These are phyloP conservation scores for Pestalotiopsis sp. DNA, from an alignment of 2,329 filamentous ascomycete genomes.

Conservation along the genomic window DNA sequence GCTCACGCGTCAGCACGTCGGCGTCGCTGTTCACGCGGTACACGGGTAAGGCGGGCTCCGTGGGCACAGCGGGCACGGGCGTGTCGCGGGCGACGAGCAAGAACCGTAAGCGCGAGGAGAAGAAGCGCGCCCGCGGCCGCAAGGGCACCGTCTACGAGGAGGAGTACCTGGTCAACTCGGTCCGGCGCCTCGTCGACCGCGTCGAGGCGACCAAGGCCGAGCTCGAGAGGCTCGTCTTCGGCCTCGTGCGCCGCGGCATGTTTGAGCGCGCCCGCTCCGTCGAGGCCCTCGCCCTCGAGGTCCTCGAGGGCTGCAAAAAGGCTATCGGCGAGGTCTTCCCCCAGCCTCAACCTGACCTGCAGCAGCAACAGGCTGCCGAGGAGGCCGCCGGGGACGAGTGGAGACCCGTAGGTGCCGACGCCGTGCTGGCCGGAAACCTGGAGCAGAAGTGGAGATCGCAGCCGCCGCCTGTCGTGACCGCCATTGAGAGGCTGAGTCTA, in stretches of 20 bases:
- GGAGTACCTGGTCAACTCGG: slow-evolving; percentile 90
- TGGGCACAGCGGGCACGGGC: slow-evolving; percentile 71
- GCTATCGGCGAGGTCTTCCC: slow-evolving; percentile 73
- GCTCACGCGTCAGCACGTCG: slow-evolving; percentile 76
- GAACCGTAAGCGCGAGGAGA: slow-evolving; percentile 86
- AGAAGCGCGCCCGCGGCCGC: slow-evolving; percentile 90
- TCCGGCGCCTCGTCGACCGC: slow-evolving; percentile 80
- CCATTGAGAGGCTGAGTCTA: slow-evolving; percentile 51
- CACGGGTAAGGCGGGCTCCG: slow-evolving; percentile 67
- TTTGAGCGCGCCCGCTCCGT: slow-evolving; percentile 81
- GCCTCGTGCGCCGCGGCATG: slow-evolving; percentile 80
- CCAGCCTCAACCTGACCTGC: slow-evolving; percentile 15
- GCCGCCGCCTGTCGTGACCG: slow-evolving; percentile 50
- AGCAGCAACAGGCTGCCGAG: slow-evolving; percentile 18
- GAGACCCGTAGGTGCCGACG: slow-evolving; percentile 49
- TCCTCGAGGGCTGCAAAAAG: slow-evolving; percentile 68
- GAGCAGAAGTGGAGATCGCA: slow-evolving; percentile 46
- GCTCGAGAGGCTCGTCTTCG: slow-evolving; percentile 73
- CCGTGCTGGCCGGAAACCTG: slow-evolving; percentile 53
- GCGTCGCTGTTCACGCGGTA: slow-evolving; percentile 94
- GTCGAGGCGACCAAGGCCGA: slow-evolving; percentile 75
- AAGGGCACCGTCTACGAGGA: slow-evolving; percentile 98
- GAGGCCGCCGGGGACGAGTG: slow-evolving; percentile 18
- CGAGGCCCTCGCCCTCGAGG: slow-evolving; percentile 72
- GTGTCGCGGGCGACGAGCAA: slow-evolving; percentile 81